phyloP scores from a whole-genome alignment of 768 basidiomycete genomes.

The Pisolithus sp. region DNA sequence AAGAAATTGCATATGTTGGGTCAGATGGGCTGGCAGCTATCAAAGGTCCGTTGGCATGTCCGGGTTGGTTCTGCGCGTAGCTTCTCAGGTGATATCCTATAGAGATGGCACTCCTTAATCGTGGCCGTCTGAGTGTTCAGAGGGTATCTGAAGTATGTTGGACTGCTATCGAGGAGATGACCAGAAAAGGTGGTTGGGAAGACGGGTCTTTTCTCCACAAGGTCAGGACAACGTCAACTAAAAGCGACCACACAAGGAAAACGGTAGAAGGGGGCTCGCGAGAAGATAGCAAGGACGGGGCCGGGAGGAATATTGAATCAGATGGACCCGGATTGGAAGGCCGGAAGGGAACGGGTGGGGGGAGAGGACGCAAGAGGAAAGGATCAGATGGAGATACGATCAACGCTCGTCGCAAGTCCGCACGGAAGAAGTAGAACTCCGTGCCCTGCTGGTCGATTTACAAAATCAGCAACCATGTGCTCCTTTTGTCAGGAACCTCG shows the following conservation, averaged over 20 bases:
- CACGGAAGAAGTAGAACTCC: constrained; percentile 10
- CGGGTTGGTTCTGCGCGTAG: not conserved
- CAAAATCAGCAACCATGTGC: not conserved
- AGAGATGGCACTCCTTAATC: constrained; percentile 76
- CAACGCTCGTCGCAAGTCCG: constrained; percentile 16
- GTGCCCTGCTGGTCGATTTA: not conserved
- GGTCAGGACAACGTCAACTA: constrained; percentile 1
- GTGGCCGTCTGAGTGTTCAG: constrained; percentile 86
- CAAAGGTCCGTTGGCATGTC: constrained; percentile 38
- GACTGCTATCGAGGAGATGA: constrained; percentile 52
- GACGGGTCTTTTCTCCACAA: constrained; percentile 36
- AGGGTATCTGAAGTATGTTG: constrained; percentile 63
- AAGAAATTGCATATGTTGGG: constrained; percentile 61
- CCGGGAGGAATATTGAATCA: constrained; percentile 4
- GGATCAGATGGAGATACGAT: not conserved
- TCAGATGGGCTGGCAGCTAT: constrained; percentile 54
- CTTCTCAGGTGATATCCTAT: constrained; percentile 11
- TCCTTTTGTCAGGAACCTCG: not conserved
- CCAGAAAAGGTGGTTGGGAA: constrained; percentile 77
- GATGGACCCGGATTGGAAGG: not conserved
- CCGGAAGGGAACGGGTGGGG: not conserved
- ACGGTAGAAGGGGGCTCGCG: not conserved
- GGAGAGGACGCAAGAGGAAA: constrained; percentile 21
- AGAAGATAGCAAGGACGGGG: not conserved
- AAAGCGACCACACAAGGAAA: not conserved